Percentiles rank a stretch among this genome's conserved stretches.
phyloP scores from a whole-genome alignment of 208 protist species.

The Trypanosomatidae sp. region DNA sequence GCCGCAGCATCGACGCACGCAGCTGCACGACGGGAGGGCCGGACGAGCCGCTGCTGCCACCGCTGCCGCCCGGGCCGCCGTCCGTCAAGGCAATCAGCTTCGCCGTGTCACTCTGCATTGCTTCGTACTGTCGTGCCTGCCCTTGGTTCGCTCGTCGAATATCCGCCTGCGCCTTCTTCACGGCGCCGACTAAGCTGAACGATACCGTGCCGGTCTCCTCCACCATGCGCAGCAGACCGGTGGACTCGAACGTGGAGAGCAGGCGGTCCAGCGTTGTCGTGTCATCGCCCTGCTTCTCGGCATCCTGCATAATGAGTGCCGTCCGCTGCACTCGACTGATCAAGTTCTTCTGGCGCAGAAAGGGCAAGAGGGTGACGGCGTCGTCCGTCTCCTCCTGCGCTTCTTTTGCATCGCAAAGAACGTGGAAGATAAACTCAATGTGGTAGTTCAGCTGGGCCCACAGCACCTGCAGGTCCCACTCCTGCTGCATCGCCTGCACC shows the following conservation, averaged over 20 bases:
- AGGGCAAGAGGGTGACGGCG: constrained; percentile 62
- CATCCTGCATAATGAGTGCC: constrained; percentile 40
- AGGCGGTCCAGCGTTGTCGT: constrained; percentile 59
- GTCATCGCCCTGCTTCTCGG: constrained; percentile 28
- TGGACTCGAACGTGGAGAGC: constrained; percentile 51
- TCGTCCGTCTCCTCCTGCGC: constrained; percentile 58
- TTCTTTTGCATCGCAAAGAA: constrained; percentile 75
- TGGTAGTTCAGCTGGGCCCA: constrained; percentile 84
- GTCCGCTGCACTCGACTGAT: constrained; percentile 53
- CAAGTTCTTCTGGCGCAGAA: constrained; percentile 58
- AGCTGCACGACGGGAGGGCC: constrained; percentile 43
- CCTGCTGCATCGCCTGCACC: constrained; percentile 49
- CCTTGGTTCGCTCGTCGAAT: constrained; percentile 39
- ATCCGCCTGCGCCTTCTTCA: constrained; percentile 62
- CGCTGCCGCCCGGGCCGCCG: constrained; percentile 18
- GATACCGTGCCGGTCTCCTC: constrained; percentile 75
- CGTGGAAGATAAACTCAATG: constrained; percentile 74
- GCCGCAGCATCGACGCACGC: constrained; percentile 53
- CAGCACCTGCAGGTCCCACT: constrained; percentile 78
- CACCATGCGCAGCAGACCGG: constrained; percentile 65
- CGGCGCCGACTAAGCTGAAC: constrained; percentile 78
- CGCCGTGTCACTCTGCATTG: constrained; percentile 42
- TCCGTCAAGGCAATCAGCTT: constrained; percentile 36
- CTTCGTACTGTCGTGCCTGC: constrained; percentile 42
- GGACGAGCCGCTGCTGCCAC: constrained; percentile 6